phyloP scores from a whole-genome alignment of 2,329 filamentous ascomycete genomes.

The Amauroascus verrucosus region DNA sequence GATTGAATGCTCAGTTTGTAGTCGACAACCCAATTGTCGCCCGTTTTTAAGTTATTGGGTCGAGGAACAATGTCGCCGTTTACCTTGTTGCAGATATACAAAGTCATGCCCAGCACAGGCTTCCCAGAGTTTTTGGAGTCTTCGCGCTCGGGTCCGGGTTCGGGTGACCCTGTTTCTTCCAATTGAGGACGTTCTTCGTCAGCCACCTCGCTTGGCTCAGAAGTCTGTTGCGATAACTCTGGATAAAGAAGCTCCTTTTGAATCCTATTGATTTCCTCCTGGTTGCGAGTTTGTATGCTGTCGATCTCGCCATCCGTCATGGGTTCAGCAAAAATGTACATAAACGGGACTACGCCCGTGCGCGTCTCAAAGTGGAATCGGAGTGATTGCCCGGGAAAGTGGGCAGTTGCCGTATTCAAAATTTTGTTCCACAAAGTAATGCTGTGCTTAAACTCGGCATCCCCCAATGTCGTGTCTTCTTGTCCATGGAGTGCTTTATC shows the following conservation, averaged over 20 bases:
- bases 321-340: conserved; percentile 87
- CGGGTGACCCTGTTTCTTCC: conserved; percentile 13
- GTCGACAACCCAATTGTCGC: conserved; percentile 60
- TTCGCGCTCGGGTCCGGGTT: conserved; percentile 15
- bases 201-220: conserved; percentile 12
- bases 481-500: conserved; percentile 82
- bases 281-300: conserved; percentile 58
- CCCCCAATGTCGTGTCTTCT: conserved; percentile 54
- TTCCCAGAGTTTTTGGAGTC: conserved; percentile 15
- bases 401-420: conserved; percentile 61
- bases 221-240: conserved; percentile 21
- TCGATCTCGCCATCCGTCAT: conserved; percentile 63
- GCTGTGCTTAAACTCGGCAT: conserved; percentile 77
- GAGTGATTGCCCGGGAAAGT: conserved; percentile 64
- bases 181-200: conserved; percentile 16
- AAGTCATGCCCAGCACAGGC: conserved; percentile 55
- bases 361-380: conserved; percentile 76
- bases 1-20: conserved; percentile 61
- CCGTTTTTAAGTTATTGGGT: conserved; percentile 40
- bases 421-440: conserved; percentile 68
- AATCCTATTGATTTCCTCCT: conserved; percentile 56
- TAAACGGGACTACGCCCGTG: conserved; percentile 49
- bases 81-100: conserved; percentile 63
- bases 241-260: conserved; percentile 44
- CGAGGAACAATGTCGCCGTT: conserved; percentile 55